Evolutionary conservation across 2,329 filamentous ascomycete species (phyloP).

Genomic region (Clarireedia monteithiana): DNA sequence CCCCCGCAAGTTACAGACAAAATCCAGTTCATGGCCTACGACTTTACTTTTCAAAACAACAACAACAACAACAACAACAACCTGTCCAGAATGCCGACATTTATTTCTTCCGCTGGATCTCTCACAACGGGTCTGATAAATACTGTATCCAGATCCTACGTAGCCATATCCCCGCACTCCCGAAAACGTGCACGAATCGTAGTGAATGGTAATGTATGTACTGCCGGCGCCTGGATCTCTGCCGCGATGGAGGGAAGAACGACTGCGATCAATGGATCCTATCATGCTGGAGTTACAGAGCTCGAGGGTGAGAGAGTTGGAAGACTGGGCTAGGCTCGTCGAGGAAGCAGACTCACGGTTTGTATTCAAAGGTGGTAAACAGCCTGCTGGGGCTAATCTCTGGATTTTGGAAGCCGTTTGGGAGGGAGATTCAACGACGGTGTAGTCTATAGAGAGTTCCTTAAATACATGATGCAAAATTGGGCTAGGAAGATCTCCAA

Average conservation of each 20-base stretch:
- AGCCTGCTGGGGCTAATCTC: not conserved
- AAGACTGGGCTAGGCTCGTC: slow-evolving; percentile 29
- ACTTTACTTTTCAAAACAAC: slow-evolving; percentile 31
- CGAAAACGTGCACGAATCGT: slow-evolving; percentile 33
- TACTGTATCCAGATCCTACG: slow-evolving; percentile 31
- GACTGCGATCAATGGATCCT: slow-evolving; percentile 23
- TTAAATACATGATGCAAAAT: no score
- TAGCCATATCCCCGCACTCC: slow-evolving; percentile 34
- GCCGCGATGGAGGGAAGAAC: slow-evolving; percentile 1
- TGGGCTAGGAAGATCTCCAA: no score
- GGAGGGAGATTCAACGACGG: not conserved
- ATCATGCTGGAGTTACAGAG: slow-evolving; percentile 30
- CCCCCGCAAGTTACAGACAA: slow-evolving; percentile 12
- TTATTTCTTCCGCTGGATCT: slow-evolving; percentile 39
- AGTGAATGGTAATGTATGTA: slow-evolving; percentile 5
- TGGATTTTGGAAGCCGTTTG: slow-evolving; percentile 3
- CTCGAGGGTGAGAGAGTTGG: slow-evolving; percentile 27
- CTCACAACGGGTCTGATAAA: slow-evolving; percentile 42
- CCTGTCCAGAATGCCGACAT: slow-evolving; percentile 30
- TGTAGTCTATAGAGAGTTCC: no score
- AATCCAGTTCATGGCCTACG: slow-evolving; percentile 31
- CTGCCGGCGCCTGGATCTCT: slow-evolving; percentile 3
- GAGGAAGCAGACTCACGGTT: slow-evolving; percentile 20
- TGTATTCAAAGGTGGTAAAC: not conserved
- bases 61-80: slow-evolving; percentile 7